Conservation (phyloP, 2,329 filamentous ascomycete species). For the Septoria linicola region DNA sequence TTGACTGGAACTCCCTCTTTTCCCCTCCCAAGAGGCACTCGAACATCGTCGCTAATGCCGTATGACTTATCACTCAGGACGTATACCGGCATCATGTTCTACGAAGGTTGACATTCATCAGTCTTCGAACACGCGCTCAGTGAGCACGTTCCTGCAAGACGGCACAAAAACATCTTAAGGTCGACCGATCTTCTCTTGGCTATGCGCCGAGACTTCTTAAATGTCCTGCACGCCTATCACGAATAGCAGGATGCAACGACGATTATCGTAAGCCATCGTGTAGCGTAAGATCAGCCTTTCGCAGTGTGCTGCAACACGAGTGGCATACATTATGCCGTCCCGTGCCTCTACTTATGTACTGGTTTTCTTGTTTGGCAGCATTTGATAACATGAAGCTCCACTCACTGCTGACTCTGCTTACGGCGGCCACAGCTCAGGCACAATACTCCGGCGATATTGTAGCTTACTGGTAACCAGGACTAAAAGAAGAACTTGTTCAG, state of each 20-base stretch:
- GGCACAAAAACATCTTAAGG: background rate
- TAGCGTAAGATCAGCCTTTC: background rate
- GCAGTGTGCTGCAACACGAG: background rate
- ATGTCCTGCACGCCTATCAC: background rate
- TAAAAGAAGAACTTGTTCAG: background rate
- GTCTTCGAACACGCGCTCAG: too few relatives aligned
- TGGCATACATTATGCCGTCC: background rate
- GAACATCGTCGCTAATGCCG: too few relatives aligned
- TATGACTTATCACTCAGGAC: too few relatives aligned
- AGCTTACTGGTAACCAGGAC: conserved; percentile 20
- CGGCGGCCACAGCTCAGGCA: conserved; percentile 8
- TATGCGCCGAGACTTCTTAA: conserved; percentile 11
- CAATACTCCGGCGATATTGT: conserved; percentile 19
- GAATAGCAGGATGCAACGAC: background rate
- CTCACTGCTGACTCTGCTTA: conserved; percentile 14
- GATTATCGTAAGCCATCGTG: background rate
- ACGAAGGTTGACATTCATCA: too few relatives aligned
- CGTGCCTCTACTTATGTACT: too few relatives aligned
- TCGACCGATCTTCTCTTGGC: conserved; percentile 1
- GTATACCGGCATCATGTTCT: too few relatives aligned
- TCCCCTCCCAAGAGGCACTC: too few relatives aligned
- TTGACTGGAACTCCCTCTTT: too few relatives aligned
- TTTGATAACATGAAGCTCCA: conserved; percentile 2
- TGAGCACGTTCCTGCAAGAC: background rate
- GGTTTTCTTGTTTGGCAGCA: too few relatives aligned